These are phyloP conservation scores for Tulasnella sp. DNA, from an alignment of 768 basidiomycete genomes.

Conservation along the genomic window DNA sequence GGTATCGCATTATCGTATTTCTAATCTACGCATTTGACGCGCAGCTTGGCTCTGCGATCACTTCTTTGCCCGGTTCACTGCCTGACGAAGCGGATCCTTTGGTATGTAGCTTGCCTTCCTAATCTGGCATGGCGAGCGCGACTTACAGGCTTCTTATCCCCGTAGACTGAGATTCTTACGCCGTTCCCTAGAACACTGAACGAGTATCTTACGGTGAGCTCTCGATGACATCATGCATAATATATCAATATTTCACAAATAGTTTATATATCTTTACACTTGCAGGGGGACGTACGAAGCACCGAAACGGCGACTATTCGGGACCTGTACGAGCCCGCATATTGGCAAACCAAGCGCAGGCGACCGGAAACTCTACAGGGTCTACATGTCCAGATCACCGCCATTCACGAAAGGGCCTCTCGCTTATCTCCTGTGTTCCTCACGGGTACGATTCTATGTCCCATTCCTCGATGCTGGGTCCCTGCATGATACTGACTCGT, in stretches of 20 bases:
- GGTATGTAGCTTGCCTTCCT: background rate
- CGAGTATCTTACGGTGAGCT: constrained; percentile 14
- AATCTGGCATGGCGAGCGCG: background rate
- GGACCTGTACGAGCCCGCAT: constrained; percentile 11
- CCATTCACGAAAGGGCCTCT: constrained; percentile 10
- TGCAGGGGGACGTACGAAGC: constrained; percentile 7
- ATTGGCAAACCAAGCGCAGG: background rate
- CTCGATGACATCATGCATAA: background rate
- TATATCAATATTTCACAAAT: background rate
- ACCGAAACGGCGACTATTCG: constrained; percentile 6
- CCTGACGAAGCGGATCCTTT: constrained; percentile 12
- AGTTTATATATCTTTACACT: background rate
- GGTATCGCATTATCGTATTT: background rate
- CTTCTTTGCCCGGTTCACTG: constrained; percentile 5
- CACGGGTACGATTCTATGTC: background rate
- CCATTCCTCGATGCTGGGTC: background rate
- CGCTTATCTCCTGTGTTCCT: constrained; percentile 3
- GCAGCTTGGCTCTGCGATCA: constrained; percentile 9
- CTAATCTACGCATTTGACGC: background rate
- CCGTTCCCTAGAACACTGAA: constrained; percentile 19
- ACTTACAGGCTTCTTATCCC: background rate
- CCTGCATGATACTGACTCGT: background rate
- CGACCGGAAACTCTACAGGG: constrained; percentile 12
- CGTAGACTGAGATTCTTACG: constrained; percentile 13
- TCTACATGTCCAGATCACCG: constrained; percentile 7